Evolutionary conservation across 2,329 filamentous ascomycete species (phyloP).

Genomic region (Esteya vermicola): DNA sequence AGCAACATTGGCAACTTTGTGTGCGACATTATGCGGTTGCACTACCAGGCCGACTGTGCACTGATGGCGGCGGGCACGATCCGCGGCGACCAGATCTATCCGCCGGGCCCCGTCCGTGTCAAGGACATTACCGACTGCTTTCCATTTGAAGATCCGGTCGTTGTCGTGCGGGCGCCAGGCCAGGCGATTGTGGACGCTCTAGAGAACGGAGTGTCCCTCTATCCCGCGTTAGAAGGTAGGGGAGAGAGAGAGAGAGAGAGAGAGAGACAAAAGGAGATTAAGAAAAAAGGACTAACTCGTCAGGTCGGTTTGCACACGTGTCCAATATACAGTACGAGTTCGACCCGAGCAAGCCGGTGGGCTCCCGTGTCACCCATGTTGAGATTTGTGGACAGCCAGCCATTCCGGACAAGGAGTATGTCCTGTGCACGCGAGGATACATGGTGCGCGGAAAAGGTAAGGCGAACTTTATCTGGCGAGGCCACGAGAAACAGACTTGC

Average conservation of each 20-base stretch:
- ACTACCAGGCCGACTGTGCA: slow-evolving; percentile 68
- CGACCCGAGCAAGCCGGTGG: slow-evolving; percentile 45
- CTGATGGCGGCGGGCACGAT: slow-evolving; percentile 80
- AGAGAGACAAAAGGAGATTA: not conserved
- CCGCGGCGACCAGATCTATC: slow-evolving; percentile 77
- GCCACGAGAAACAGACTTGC: no score
- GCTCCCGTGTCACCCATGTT: slow-evolving; percentile 48
- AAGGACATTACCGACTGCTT: slow-evolving; percentile 83
- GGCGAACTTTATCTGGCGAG: not conserved
- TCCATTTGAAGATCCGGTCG: slow-evolving; percentile 81
- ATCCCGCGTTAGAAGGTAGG: slow-evolving; percentile 65
- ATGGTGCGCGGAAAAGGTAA: slow-evolving; percentile 67
- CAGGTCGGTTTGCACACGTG: slow-evolving; percentile 67
- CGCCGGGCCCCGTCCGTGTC: slow-evolving; percentile 61
- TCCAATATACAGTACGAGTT: slow-evolving; percentile 69
- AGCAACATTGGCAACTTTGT: slow-evolving; percentile 86
- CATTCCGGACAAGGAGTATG: slow-evolving; percentile 50
- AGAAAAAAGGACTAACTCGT: not conserved
- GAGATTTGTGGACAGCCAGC: slow-evolving; percentile 47
- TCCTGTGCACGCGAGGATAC: slow-evolving; percentile 69
- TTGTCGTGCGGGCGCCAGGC: slow-evolving; percentile 60
- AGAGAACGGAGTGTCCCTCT: slow-evolving; percentile 68
- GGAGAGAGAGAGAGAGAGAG: not conserved
- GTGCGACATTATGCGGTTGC: slow-evolving; percentile 76
- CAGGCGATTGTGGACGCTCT: slow-evolving; percentile 63